phyloP scores from a whole-genome alignment of 176 grass and related monocot species.

The Avena eriantha region DNA sequence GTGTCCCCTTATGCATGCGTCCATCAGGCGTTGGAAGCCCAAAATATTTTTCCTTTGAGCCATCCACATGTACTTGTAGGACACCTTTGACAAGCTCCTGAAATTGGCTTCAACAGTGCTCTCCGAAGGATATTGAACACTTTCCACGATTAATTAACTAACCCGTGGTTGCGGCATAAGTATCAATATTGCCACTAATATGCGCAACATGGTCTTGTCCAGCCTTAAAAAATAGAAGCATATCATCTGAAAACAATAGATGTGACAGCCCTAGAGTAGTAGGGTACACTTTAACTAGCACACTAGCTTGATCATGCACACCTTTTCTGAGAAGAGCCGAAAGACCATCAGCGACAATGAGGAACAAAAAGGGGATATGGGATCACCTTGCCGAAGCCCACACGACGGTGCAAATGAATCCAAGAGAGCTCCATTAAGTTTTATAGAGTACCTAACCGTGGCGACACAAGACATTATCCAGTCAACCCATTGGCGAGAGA shows the following conservation, averaged over 20 bases:
- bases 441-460: no score
- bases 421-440: not conserved
- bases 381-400: not conserved
- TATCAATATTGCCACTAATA: no score
- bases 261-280: not conserved
- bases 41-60: no score
- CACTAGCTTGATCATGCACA: not conserved
- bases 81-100: no score
- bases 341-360: not conserved
- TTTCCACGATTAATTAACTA: no score
- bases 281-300: not conserved
- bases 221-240: not conserved
- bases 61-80: no score
- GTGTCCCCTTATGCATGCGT: no score
- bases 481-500: not conserved
- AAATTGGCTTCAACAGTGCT: no score
- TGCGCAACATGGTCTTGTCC: not conserved
- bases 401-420: not conserved
- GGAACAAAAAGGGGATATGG: not conserved
- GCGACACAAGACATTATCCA: not conserved
- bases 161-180: no score
- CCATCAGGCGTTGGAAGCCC: no score
- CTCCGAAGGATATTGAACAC: no score
- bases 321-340: not conserved
- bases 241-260: not conserved